Evolutionary conservation across 495 filamentous ascomycete species (phyloP).

Genomic region (Beverwykella pulmonaria): DNA sequence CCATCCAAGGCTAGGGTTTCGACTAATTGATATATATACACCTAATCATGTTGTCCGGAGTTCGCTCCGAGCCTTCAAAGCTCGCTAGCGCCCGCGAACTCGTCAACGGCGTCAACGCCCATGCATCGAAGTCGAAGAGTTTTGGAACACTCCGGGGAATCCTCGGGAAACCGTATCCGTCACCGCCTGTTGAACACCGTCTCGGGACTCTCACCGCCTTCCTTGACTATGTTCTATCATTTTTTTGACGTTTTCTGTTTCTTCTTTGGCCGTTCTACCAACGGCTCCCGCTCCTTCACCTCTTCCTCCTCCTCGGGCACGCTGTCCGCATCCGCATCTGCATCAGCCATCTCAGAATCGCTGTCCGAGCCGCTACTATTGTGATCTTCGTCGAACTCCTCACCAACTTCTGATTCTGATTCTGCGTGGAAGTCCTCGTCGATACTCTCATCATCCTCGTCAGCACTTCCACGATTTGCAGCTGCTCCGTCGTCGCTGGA

Average conservation of each 20-base stretch:
- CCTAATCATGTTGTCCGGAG: slow-evolving; percentile 14
- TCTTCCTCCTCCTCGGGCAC: slow-evolving; percentile 38
- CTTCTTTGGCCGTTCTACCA: slow-evolving; percentile 67
- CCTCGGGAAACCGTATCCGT: neutral
- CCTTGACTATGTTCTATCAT: neutral
- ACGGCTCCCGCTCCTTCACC: slow-evolving; percentile 28
- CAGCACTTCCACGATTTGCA: slow-evolving; percentile 84
- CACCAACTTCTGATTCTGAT: slow-evolving; percentile 90
- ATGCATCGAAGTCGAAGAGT: slow-evolving; percentile 16
- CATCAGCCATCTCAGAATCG: slow-evolving; percentile 66
- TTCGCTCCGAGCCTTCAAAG: slow-evolving; percentile 1
- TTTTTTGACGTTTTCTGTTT: slow-evolving; percentile 59
- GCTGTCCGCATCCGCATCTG: slow-evolving; percentile 51
- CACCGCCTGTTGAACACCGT: slow-evolving; percentile 7
- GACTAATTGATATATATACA: neutral
- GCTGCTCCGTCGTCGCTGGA: slow-evolving; percentile 77
- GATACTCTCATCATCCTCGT: slow-evolving; percentile 90
- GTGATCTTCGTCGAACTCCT: slow-evolving; percentile 91
- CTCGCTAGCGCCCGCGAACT: neutral
- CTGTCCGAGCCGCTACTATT: slow-evolving; percentile 80
- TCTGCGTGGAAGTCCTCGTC: slow-evolving; percentile 96
- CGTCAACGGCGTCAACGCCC: slow-evolving; percentile 4
- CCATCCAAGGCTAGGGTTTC: slow-evolving; percentile 11
- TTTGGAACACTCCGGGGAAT: neutral
- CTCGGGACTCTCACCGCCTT: neutral